Base-by-base conservation (phyloP, 306 rosid species). In the Inga oerstediana region DNA sequence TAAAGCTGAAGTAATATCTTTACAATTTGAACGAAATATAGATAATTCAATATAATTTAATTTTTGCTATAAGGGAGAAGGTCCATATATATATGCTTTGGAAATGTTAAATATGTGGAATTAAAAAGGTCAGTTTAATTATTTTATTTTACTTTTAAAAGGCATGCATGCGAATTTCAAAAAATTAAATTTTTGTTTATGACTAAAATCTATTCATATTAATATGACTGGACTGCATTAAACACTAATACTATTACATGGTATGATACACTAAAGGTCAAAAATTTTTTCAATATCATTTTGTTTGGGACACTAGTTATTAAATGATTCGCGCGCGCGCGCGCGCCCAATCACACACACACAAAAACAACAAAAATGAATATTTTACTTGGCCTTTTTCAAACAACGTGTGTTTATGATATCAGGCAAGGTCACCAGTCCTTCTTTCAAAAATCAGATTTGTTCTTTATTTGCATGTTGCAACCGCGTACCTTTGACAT, bases 341-440 rank as follows among this genome's bases (percentile, higher is more conserved):
- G 30, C 30, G 34, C 34, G 34, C 34, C 1, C 30, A 27, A 27
- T 27, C 30, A 27, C 3, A 5, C 10, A 19, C 1, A 54, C 2
- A 48, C 16, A 49, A 4, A 4, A 8, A 10, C 16, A 48, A 48
- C 15, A 16, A 52, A 30, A 62, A 45, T 67, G 16, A 32, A 75
- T 15, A 75, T 45, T 78, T 27, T 83, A 24, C 1, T 66, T 19
- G 10, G 16, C 4, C 16, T 10, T 61, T 61, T 61, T 27, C 34
- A 3, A 15, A 22, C 17, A 61, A 24, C 15, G 35, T 12, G 16
- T 24, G 8, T 24, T 41, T 70, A 1, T 74, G 61, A 54, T 61
- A 64, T 80, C 90, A 95, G 98, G 91, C 92, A 95, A 86, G 88
- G 91, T 80, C 98, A 95, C 82, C 68, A 75, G 51, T 74, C 91